Conservation (phyloP, 495 filamentous ascomycete genomes). For the Zalerion maritima region DNA sequence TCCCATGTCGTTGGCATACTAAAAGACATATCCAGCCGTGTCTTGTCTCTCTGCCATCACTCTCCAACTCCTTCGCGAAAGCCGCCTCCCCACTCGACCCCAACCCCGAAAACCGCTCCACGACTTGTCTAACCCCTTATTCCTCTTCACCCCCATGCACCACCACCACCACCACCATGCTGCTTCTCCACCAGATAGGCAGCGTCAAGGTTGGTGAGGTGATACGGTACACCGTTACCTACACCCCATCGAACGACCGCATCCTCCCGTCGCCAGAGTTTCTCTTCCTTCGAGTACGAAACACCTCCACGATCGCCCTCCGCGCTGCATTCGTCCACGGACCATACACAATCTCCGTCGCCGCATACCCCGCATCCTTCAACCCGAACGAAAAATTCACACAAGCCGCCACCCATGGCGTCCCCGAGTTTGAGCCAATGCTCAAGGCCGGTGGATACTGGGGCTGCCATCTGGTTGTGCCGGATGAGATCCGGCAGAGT, state of each 20-base stretch:
- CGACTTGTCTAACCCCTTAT: too few relatives aligned
- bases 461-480: constrained; percentile 62
- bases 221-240: constrained; percentile 81
- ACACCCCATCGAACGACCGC: constrained; percentile 75
- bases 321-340: constrained; percentile 93
- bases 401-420: constrained; percentile 43
- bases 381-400: constrained; percentile 61
- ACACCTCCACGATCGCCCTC: constrained; percentile 77
- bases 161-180: constrained; percentile 39
- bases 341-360: constrained; percentile 77
- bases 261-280: constrained; percentile 68
- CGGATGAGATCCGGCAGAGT: constrained; percentile 48
- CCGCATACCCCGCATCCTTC: constrained; percentile 68
- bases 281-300: constrained; percentile 75
- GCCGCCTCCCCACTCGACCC: too few relatives aligned
- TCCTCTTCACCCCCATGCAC: background rate
- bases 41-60: too few relatives aligned
- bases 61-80: too few relatives aligned
- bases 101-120: too few relatives aligned
- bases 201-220: constrained; percentile 88
- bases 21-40: too few relatives aligned
- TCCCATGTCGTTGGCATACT: too few relatives aligned
- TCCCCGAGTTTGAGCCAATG: constrained; percentile 85
- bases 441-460: constrained; percentile 86
- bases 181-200: constrained; percentile 77